Evolutionary conservation across 202 grass and related monocot genomes (phyloP), one percentile per base, ranked within the genome.

Genomic region (Thinopyrum obtusiflorum): DNA sequence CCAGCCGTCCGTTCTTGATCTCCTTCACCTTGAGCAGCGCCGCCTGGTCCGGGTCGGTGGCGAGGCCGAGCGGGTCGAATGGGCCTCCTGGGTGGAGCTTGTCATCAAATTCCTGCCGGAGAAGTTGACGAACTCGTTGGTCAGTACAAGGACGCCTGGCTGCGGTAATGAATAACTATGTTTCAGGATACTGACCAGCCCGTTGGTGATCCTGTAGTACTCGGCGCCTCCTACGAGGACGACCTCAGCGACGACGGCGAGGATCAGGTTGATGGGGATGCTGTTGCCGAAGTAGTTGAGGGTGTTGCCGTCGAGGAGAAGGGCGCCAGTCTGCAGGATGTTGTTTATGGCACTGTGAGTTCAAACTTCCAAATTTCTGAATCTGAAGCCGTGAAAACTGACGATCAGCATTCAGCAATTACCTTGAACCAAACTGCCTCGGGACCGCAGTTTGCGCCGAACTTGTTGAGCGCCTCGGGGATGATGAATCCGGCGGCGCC

Each of bases 401-500:
- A 17, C 49, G 21, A 82, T 18, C 31, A 20, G 42, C 24, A 51
- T 28, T 74, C 71, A 63, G 28, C 12, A 59, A 11, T 4, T 36
- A 4, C 97, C 93, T 99, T 99, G 90, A 96, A 99, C 97, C 97
- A 99, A 78, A 99, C 97, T 27, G 97, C 97, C 87, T 99, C 97
- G 27, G 97, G 93, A 33, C 97, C 93, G 21, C 97, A 99, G 82
- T 99, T 94, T 36, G 97, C 93, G 7, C 97, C 93, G 29, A 87
- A 99, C 72, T 99, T 99, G 90, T 99, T 99, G 87, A 90, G 92
- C 3, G 92, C 97, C 89, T 99, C 97, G 0, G 93, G 97, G 74
- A 99, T 99, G 90, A 97, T 89, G 89, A 92, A 92, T 11, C 97
- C 97, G 8, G 97, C 97, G 11, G 97, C 93, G 5, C 97, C 97